These are phyloP conservation scores for Tylopilus vinaceipallidus DNA, from an alignment of 768 basidiomycete species.

Conservation along the genomic window DNA sequence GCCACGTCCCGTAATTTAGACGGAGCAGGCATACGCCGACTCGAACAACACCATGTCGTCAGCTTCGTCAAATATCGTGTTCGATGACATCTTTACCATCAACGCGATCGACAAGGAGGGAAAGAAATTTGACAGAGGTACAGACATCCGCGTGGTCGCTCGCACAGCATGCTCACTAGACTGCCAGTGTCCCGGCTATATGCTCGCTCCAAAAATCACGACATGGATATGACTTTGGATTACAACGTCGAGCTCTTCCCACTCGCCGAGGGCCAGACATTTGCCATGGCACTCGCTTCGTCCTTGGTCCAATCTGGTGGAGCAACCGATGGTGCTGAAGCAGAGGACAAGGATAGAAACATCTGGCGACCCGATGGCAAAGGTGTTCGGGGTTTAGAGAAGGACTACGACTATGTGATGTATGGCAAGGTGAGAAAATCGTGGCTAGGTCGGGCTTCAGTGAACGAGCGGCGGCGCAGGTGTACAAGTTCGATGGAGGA, in stretches of 20 bases:
- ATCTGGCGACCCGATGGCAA: conserved; percentile 87
- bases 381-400: conserved; percentile 78
- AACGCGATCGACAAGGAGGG: conserved; percentile 86
- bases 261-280: conserved; percentile 60
- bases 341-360: conserved; percentile 71
- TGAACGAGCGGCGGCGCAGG: conserved; percentile 43
- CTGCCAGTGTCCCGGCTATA: conserved; percentile 83
- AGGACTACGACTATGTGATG: conserved; percentile 99
- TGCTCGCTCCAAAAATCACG: conserved; percentile 86
- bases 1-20: no score
- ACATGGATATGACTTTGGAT: conserved; percentile 92
- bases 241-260: conserved; percentile 92
- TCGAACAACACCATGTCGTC: conserved; percentile 44
- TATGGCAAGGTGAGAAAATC: conserved; percentile 77
- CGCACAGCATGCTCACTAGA: conserved; percentile 5
- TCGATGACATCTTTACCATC: conserved; percentile 92
- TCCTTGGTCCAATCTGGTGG: conserved; percentile 63
- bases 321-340: conserved; percentile 50
- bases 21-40: conserved; percentile 23
- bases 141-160: not conserved
- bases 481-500: conserved; percentile 95
- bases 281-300: conserved; percentile 84
- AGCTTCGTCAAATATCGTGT: conserved; percentile 72
- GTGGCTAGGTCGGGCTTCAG: not conserved
- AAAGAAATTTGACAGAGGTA: conserved; percentile 97